Base-by-base conservation (phyloP, 2,329 filamentous ascomycete genomes). In the Rosellinia necatrix region DNA sequence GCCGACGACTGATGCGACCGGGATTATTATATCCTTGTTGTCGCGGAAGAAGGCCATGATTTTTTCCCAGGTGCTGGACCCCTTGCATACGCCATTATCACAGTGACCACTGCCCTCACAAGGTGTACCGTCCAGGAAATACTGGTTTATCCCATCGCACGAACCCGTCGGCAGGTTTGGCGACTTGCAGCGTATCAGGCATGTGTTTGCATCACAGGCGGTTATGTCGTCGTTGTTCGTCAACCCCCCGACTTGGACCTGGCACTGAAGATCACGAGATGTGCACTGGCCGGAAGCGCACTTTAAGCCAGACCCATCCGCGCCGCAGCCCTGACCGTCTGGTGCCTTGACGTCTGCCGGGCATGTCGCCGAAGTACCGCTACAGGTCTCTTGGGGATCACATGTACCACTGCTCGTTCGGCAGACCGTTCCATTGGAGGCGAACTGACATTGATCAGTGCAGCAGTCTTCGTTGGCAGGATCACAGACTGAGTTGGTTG, bases 241-340 rank as follows among this genome's bases (percentile, higher is more conserved):
- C 59, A 89, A 83, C 24, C 82, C 84, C 30, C 91, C 92, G 80
- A 96, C 89, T 43, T 96, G 80, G 9, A 86, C 88, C 72, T 88
- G 87, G 77, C 94, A 99, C 75, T 99, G 94, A 68, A 87, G 81
- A 72, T 97, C 86, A 61, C 94, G 87, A 49, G 89, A 94, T 3
- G 94, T 99, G 74, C 94, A 99, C 74, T 97, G 93, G 10, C 94
- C 94, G 41, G 89, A 92, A 25, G 94, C 91, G 70, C 94, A 99
- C 27, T 83, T 76, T 27, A 97, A 81, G 2, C 83, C 83, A 2
- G 71, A 65, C 12, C 87, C 87, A 35, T 74, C 69, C 47, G 77
- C 75, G 29, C 91, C 91, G 69, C 94, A 99, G 15, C 75, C 74
- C 3, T 83, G 78, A 60, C 86, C 94, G 70, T 97, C 87, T 0